phyloP scores from a whole-genome alignment of 352 stramenopile species.

The Phytophthora niederhauseri region DNA sequence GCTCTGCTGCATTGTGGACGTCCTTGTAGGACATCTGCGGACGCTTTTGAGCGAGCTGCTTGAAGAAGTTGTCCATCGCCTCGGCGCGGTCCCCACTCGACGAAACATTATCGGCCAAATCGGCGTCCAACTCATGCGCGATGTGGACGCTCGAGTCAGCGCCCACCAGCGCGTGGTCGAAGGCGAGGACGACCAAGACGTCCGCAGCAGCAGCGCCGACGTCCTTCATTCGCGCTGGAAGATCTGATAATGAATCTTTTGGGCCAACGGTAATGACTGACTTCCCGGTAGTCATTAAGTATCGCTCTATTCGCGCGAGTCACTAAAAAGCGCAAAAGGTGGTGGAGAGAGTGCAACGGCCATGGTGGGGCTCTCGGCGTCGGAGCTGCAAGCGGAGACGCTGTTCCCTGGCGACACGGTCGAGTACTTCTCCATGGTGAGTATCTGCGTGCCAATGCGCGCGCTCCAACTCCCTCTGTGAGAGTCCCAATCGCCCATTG shows the following conservation, averaged over 20 bases:
- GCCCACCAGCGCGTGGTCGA: conserved; percentile 54
- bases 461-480: not conserved
- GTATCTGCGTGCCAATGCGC: not conserved
- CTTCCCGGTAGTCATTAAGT: no score
- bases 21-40: conserved; percentile 31
- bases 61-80: conserved; percentile 42
- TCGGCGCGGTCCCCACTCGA: conserved; percentile 24
- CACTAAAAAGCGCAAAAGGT: conserved; percentile 1
- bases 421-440: conserved; percentile 81
- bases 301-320: not conserved
- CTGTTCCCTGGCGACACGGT: conserved; percentile 76
- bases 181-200: conserved; percentile 60
- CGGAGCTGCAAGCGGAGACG: conserved; percentile 60
- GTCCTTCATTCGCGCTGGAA: no score
- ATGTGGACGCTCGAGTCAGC: conserved; percentile 52
- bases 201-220: conserved; percentile 4
- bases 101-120: conserved; percentile 19
- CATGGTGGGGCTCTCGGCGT: conserved; percentile 54
- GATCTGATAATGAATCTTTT: no score
- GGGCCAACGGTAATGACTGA: no score
- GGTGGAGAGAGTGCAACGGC: conserved; percentile 14
- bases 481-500: conserved; percentile 10
- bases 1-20: conserved; percentile 31
- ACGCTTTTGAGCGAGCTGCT: conserved; percentile 28
- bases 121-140: conserved; percentile 35